Evolutionary conservation across 768 basidiomycete species (phyloP).

Genomic region (Hygrocybe coccinea): DNA sequence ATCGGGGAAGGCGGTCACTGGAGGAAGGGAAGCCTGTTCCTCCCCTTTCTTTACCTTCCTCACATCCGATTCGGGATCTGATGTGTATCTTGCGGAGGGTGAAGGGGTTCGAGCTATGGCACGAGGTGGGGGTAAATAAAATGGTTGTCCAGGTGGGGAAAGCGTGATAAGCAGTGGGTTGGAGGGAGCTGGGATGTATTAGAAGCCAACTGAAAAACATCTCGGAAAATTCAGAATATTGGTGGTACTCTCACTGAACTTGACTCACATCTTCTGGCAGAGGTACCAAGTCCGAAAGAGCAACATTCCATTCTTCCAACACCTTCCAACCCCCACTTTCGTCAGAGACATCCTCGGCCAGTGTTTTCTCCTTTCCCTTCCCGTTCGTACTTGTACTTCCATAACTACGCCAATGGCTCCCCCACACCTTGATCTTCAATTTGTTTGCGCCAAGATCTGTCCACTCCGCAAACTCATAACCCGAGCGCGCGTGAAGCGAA

Average conservation of each 20-base stretch:
- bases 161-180: constrained; percentile 71
- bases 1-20: constrained; percentile 6
- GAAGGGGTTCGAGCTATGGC: constrained; percentile 44
- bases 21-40: constrained; percentile 11
- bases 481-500: constrained; percentile 47
- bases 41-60: constrained; percentile 37
- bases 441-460: constrained; percentile 48
- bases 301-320: constrained; percentile 63
- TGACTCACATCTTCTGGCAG: constrained; percentile 58
- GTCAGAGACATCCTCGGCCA: constrained; percentile 11
- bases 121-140: constrained; percentile 46
- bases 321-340: constrained; percentile 50
- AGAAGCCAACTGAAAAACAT: constrained; percentile 23
- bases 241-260: neutral
- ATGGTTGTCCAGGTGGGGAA: constrained; percentile 54
- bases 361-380: constrained; percentile 41
- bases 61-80: constrained; percentile 62
- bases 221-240: constrained; percentile 6
- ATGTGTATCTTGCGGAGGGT: constrained; percentile 60
- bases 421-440: constrained; percentile 59
- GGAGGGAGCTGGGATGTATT: constrained; percentile 50
- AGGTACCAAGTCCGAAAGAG: constrained; percentile 52
- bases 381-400: constrained; percentile 32
- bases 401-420: constrained; percentile 30
- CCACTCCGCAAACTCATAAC: constrained; percentile 50